These are phyloP conservation scores for Hawksworthiomyces lignivorus DNA, from an alignment of 2,329 filamentous ascomycete species.

Conservation along the genomic window DNA sequence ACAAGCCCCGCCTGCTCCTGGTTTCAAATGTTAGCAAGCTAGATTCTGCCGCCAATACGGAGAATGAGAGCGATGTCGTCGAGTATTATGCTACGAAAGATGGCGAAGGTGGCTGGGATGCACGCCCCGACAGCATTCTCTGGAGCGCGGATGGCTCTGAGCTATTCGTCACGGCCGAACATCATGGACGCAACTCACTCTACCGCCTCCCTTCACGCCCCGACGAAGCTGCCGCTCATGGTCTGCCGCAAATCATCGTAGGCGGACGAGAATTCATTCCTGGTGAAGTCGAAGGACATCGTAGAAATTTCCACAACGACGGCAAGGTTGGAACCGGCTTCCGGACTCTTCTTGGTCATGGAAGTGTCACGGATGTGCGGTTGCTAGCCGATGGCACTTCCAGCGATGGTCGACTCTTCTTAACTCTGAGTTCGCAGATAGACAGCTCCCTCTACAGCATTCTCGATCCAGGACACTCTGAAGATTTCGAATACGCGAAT, in stretches of 20 bases:
- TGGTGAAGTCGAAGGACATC: background rate
- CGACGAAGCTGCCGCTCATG: slow-evolving; percentile 19
- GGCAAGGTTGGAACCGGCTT: slow-evolving; percentile 1
- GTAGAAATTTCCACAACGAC: background rate
- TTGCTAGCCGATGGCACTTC: slow-evolving; percentile 35
- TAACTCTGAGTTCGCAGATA: slow-evolving; percentile 60
- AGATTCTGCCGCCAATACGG: slow-evolving; percentile 16
- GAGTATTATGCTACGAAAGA: slow-evolving; percentile 56
- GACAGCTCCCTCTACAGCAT: slow-evolving; percentile 66
- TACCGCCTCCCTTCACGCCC: slow-evolving; percentile 55
- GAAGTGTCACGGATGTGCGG: slow-evolving; percentile 46
- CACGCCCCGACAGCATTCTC: slow-evolving; percentile 44
- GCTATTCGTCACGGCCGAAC: slow-evolving; percentile 68
- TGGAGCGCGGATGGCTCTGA: slow-evolving; percentile 54
- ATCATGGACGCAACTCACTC: slow-evolving; percentile 53
- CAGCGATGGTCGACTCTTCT: slow-evolving; percentile 40
- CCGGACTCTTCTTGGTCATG: slow-evolving; percentile 26
- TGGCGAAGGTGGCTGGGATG: slow-evolving; percentile 56
- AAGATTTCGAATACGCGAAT: background rate
- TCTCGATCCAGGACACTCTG: slow-evolving; percentile 33
- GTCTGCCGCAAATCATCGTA: slow-evolving; percentile 42
- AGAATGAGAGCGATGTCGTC: slow-evolving; percentile 36
- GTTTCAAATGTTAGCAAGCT: slow-evolving; percentile 53
- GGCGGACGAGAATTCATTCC: slow-evolving; percentile 18
- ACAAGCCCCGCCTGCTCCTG: slow-evolving; percentile 63